These are phyloP conservation scores for Chaetomium fimeti DNA, from an alignment of 495 filamentous ascomycete species.

Conservation along the genomic window DNA sequence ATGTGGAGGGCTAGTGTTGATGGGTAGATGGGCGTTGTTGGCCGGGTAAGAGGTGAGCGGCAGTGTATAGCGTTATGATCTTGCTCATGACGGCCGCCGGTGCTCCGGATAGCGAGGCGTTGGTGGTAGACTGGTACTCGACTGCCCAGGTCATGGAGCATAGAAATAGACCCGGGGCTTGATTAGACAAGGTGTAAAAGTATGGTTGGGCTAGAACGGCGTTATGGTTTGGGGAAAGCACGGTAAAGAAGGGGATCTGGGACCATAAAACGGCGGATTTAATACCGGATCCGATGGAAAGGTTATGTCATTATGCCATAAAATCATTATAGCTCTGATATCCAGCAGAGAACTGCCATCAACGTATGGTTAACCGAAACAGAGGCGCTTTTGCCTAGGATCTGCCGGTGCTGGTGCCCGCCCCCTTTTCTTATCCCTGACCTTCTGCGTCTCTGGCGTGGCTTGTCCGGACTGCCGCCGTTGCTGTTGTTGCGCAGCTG, in stretches of 20 bases:
- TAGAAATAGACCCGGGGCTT: neutral
- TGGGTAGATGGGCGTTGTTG: neutral
- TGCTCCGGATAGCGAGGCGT: neutral
- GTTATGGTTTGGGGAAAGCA: too few species aligned
- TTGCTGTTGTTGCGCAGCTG: constrained; percentile 17
- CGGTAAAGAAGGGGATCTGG: too few species aligned
- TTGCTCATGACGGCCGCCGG: neutral
- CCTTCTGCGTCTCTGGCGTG: constrained; percentile 36
- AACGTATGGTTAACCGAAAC: constrained; percentile 37
- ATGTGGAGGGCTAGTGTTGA: constrained; percentile 32
- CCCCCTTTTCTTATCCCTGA: constrained; percentile 40
- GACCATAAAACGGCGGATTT: too few species aligned
- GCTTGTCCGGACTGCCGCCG: neutral
- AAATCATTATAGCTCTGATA: neutral
- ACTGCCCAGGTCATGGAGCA: too few species aligned
- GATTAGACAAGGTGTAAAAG: neutral
- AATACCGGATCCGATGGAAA: neutral
- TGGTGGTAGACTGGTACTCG: neutral
- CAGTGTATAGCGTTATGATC: neutral
- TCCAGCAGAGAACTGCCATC: too few species aligned
- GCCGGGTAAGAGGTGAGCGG: neutral
- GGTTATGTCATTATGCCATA: constrained; percentile 1
- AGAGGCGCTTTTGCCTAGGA: constrained; percentile 48
- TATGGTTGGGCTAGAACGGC: too few species aligned
- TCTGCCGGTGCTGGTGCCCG: constrained; percentile 33